Percentiles rank a stretch among this genome's conserved stretches.
Conservation (phyloP, 2,329 filamentous ascomycete genomes). For the Cytospora chrysosperma region DNA sequence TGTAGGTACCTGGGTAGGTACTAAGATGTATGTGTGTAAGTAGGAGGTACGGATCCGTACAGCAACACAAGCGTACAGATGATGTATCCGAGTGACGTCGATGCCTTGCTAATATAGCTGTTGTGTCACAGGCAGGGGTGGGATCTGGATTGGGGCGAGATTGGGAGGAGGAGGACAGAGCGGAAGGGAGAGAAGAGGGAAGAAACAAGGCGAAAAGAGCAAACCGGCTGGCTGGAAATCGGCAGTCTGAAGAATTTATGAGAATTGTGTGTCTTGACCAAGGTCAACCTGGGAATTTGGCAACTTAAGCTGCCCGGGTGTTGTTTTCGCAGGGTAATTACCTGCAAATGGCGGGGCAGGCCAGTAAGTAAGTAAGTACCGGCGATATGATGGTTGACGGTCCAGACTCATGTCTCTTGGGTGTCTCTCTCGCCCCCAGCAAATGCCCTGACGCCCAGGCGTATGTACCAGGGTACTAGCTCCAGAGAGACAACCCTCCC, state of each 20-base stretch:
- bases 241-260: not conserved
- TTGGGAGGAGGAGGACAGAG: not conserved
- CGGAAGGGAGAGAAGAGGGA: not conserved
- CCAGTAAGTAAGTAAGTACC: not conserved
- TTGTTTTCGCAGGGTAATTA: not conserved
- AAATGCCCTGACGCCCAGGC: too few relatives aligned
- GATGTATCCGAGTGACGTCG: slow-evolving; percentile 14
- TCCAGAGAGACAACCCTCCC: not conserved
- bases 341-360: not conserved
- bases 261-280: not conserved
- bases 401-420: not conserved
- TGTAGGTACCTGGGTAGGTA: not conserved
- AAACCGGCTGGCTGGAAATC: too few relatives aligned
- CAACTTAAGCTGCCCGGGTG: not conserved
- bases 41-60: not conserved
- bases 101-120: not conserved
- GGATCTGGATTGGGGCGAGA: not conserved
- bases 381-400: not conserved
- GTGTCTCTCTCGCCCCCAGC: not conserved
- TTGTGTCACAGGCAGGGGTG: slow-evolving; percentile 8
- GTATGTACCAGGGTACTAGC: not conserved
- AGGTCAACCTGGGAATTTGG: not conserved
- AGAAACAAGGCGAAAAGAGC: not conserved
- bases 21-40: too few relatives aligned
- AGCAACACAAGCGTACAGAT: slow-evolving; percentile 3